Percentiles rank a stretch among this genome's conserved stretches.
Conservation (phyloP, 2,329 filamentous ascomycete genomes). For the Cladosporium halotolerans region DNA sequence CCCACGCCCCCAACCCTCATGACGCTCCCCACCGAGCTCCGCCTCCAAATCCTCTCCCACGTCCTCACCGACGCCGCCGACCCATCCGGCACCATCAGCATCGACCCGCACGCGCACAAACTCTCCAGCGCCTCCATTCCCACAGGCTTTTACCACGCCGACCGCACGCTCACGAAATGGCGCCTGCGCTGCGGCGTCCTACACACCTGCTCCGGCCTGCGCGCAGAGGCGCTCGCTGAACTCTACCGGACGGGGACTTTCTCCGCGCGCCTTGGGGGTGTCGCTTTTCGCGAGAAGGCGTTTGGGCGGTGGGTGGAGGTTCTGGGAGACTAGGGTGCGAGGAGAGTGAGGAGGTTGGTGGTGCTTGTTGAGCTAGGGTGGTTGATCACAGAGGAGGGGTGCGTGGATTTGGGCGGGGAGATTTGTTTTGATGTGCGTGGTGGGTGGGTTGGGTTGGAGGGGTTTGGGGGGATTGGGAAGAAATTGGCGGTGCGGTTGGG, state of each 20-base stretch:
- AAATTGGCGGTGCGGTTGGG: not conserved
- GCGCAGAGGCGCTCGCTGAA: not conserved
- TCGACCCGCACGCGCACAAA: not conserved
- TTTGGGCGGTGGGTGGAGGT: not conserved
- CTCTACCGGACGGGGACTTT: not conserved
- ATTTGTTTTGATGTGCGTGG: not conserved
- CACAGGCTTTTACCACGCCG: not conserved
- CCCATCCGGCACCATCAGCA: not conserved
- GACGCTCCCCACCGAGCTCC: not conserved
- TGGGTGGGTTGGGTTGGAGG: not conserved
- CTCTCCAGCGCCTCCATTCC: not conserved
- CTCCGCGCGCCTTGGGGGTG: not conserved
- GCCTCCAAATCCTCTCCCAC: not conserved
- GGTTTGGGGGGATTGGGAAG: not conserved
- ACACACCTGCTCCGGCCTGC: not conserved
- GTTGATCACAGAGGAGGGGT: too few relatives aligned
- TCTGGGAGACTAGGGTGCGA: not conserved
- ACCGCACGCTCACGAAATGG: not conserved
- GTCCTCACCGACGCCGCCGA: not conserved
- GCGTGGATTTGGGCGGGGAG: not conserved
- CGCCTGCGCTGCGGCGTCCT: not conserved
- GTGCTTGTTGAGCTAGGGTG: too few relatives aligned
- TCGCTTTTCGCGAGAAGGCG: not conserved
- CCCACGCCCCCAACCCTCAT: not conserved
- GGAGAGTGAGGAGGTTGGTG: not conserved